Base-by-base conservation (phyloP, 2,329 filamentous ascomycete genomes). In the Botrytis elliptica region DNA sequence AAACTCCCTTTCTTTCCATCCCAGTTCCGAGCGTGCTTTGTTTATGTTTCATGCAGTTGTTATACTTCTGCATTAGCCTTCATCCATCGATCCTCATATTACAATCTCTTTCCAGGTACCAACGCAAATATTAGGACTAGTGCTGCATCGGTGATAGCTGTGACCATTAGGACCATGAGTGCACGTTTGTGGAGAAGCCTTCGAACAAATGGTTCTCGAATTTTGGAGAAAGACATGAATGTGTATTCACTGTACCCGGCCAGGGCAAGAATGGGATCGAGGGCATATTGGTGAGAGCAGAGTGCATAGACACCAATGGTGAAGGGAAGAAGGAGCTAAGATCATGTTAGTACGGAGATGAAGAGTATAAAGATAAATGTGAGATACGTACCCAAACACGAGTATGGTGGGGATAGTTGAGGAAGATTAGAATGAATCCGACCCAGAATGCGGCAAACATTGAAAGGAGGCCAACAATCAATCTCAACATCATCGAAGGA, bases 391-490 rank as follows among this genome's bases (percentile, higher is more conserved):
- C 94, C 93, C 93, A 99, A 82, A 92, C 93, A 80, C 94, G 88
- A 60, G 90, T 94, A 68, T 85, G 82, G 76, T 93, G 89, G 63
- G 90, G 88, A 80, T 91, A 90, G 83, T 98, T 86, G 14, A 97
- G 89, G 83, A 99, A 96, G 78, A 99, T 97, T 75, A 98, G 90
- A 75, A 96, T 89, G 81, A 98, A 99, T 0, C 91, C 94, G 6
- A 94, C 89, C 97, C 97, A 99, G 83, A 98, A 96, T 38, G 89
- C 97, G 77, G 90, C 94, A 82, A 97, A 97, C 85, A 99, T 91
- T 77, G 92, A 89, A 66, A 96, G 86, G 70, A 99, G 87, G 52
- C 95, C 96, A 77, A 97, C 82, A 64, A 97, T 94, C 70, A 98
- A 85, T 71, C 96, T 89, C 78, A 97, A 87, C 81, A 98, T 90